These are phyloP conservation scores for Globisporangium polare DNA, from an alignment of 352 stramenopile genomes.

Conservation along the genomic window DNA sequence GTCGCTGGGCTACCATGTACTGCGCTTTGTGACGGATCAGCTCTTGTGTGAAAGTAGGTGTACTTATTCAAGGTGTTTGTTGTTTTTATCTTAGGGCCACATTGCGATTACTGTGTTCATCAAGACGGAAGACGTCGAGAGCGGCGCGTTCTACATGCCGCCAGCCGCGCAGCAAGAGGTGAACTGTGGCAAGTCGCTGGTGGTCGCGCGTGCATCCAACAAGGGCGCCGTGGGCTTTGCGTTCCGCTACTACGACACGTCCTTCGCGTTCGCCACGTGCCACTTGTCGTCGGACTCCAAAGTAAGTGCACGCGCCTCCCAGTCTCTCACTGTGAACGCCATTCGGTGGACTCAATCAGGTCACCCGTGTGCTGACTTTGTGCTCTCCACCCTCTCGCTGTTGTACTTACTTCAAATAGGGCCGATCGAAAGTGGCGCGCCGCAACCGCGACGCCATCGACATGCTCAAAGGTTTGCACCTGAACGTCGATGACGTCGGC, in stretches of 20 bases:
- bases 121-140: slow-evolving; percentile 54
- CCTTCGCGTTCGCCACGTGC: slow-evolving; percentile 83
- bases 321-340: no score
- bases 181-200: slow-evolving; percentile 72
- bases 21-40: not conserved
- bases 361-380: not conserved
- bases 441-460: slow-evolving; percentile 72
- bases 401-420: slow-evolving; percentile 20
- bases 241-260: slow-evolving; percentile 86
- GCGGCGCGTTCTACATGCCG: slow-evolving; percentile 79
- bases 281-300: slow-evolving; percentile 88
- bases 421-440: slow-evolving; percentile 67
- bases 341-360: not conserved
- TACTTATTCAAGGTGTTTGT: not conserved
- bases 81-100: slow-evolving; percentile 38
- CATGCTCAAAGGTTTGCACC: slow-evolving; percentile 72
- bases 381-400: no score
- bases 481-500: slow-evolving; percentile 76
- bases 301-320: slow-evolving; percentile 21
- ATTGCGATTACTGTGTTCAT: slow-evolving; percentile 88
- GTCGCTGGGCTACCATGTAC: slow-evolving; percentile 77
- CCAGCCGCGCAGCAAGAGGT: slow-evolving; percentile 56
- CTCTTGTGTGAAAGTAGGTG: no score
- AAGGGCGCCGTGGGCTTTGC: slow-evolving; percentile 88
- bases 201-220: slow-evolving; percentile 80